phyloP scores from a whole-genome alignment of 345 rosid genomes.

The Combretum micranthum region DNA sequence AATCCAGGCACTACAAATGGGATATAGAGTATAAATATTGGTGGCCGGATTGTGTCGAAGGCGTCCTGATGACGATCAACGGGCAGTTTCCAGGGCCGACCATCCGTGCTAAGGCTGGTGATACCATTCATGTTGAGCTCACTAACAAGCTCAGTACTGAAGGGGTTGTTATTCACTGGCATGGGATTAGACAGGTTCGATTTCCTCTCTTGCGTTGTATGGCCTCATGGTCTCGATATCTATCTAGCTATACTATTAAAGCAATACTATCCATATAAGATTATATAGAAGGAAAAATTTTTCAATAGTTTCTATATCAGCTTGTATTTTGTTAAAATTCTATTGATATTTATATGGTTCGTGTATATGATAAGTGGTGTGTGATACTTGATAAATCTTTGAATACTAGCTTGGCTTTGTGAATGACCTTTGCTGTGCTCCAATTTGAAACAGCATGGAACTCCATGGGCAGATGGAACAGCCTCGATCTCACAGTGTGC shows the following conservation, averaged over 20 bases:
- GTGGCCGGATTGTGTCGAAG: conserved; percentile 69
- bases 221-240: too few relatives aligned
- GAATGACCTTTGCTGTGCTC: not conserved
- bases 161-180: conserved; percentile 92
- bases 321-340: too few relatives aligned
- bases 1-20: conserved; percentile 43
- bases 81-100: conserved; percentile 90
- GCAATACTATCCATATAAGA: too few relatives aligned
- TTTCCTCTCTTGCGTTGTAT: too few relatives aligned
- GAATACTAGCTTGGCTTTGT: too few relatives aligned
- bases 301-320: too few relatives aligned
- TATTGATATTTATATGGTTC: not conserved
- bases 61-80: conserved; percentile 62
- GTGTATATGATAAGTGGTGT: too few relatives aligned
- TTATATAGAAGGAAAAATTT: too few relatives aligned
- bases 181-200: conserved; percentile 79
- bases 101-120: conserved; percentile 52
- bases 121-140: conserved; percentile 47
- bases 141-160: conserved; percentile 64
- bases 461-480: conserved; percentile 93
- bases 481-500: conserved; percentile 74
- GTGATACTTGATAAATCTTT: too few relatives aligned
- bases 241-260: too few relatives aligned
- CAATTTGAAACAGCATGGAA: conserved; percentile 36
- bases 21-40: conserved; percentile 51